Base-by-base conservation (phyloP, 768 basidiomycete species). In the Daedaleopsis sinensis region DNA sequence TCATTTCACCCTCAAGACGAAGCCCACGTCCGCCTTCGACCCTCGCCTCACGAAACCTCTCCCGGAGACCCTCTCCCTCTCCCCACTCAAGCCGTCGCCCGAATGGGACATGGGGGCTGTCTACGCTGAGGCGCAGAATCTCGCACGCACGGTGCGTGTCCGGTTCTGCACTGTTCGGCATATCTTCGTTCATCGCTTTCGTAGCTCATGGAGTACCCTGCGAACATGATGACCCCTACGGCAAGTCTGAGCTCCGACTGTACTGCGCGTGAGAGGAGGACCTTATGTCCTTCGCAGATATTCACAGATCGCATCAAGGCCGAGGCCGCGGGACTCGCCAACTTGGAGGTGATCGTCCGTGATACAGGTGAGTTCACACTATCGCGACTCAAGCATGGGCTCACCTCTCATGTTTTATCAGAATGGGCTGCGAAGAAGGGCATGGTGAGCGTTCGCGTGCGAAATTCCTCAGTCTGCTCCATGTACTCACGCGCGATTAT, bases 221-320 rank as follows among this genome's bases (percentile, higher is more conserved):
- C 85, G 1, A 95, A 95, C 72, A 85, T 94, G 73, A 78, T 93
- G 79, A 94, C 92, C 1, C 93, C 93, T 10, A 92, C 91, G 15
- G 88, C 88, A 67, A 32, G 27, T 32, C 27, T 7, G 7, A 32
- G 44, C 71, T 54, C 21, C 53, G 35, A 24, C 21, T n/a, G 4
- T 55, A 13, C n/a, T 18, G 32, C 21, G 19, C n/a, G 32, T 52
- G 39, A 32, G 27, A 32, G 27, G 27, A 23, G 36, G 38, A 13
- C 38, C n/a, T 42, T 47, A n/a, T n/a, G 35, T 32, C 7, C 27
- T 55, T 7, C 47, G 7, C 66, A 91, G 88, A 74, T 73, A 18
- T 95, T 95, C 72, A 81, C 82, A 36, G 84, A 94, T 71, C 86
- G 90, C n/a, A 84, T 87, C 59, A 78, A 85, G 73, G 76, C 81